phyloP scores from a whole-genome alignment of 257 asterid species.

The Linderniella brevidens region DNA sequence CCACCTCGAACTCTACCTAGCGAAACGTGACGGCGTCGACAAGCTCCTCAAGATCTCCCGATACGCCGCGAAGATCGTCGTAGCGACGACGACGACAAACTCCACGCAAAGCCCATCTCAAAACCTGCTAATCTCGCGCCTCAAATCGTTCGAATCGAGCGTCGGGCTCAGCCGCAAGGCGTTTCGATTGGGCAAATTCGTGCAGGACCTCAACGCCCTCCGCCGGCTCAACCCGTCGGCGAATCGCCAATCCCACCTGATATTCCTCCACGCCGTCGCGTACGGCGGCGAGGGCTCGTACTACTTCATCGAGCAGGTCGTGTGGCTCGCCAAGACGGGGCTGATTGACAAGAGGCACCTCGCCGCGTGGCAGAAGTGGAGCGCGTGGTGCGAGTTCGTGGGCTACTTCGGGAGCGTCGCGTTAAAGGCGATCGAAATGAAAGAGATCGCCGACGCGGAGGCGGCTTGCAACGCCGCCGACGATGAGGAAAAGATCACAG shows the following conservation, averaged over 20 bases:
- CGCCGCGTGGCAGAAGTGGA: slow-evolving; percentile 31
- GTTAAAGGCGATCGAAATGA: slow-evolving; percentile 50
- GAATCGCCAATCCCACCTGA: slow-evolving; percentile 12
- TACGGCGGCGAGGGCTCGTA: slow-evolving; percentile 83
- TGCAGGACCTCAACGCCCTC: slow-evolving; percentile 71
- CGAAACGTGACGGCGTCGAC: slow-evolving; percentile 90
- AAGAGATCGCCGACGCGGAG: slow-evolving; percentile 33
- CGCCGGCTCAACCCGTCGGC: slow-evolving; percentile 16
- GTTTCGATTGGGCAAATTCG: slow-evolving; percentile 78
- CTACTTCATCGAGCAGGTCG: slow-evolving; percentile 74
- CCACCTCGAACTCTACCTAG: slow-evolving; percentile 64
- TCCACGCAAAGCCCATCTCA: slow-evolving; percentile 18
- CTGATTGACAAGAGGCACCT: slow-evolving; percentile 44
- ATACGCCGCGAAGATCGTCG: slow-evolving; percentile 66
- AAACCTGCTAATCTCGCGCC: slow-evolving; percentile 25
- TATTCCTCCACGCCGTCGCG: slow-evolving; percentile 24
- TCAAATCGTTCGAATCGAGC: slow-evolving; percentile 72
- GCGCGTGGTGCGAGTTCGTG: slow-evolving; percentile 76
- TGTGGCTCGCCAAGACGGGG: slow-evolving; percentile 71
- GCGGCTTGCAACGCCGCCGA: slow-evolving; percentile 30
- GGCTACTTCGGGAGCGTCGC: slow-evolving; percentile 81
- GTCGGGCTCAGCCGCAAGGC: slow-evolving; percentile 87
- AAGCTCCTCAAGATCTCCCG: slow-evolving; percentile 75
- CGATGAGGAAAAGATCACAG: slow-evolving; percentile 39
- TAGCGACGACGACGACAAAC: slow-evolving; percentile 25